Evolutionary conservation across 495 filamentous ascomycete genomes (phyloP).

Genomic region (Haplographium delicatum): DNA sequence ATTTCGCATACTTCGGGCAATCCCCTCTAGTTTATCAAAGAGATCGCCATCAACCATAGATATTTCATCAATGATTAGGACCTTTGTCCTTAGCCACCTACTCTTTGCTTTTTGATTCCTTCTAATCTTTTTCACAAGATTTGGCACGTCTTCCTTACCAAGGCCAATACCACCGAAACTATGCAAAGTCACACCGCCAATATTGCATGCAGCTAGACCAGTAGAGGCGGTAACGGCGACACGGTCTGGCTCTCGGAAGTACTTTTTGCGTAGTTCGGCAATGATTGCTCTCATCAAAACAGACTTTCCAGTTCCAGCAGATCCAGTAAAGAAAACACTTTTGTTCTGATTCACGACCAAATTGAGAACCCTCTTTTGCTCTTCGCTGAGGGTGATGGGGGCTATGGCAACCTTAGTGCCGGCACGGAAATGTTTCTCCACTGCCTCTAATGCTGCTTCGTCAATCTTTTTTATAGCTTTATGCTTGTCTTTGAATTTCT

Average conservation of each 20-base stretch:
- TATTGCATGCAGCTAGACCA: slow-evolving; percentile 92
- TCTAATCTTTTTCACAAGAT: slow-evolving; percentile 87
- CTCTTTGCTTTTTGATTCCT: slow-evolving; percentile 80
- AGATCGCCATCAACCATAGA: slow-evolving; percentile 98
- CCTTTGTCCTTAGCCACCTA: slow-evolving; percentile 82
- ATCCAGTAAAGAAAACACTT: slow-evolving; percentile 97
- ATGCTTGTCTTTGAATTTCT: slow-evolving; percentile 62
- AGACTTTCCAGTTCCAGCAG: slow-evolving; percentile 95
- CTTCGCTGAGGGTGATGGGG: slow-evolving; percentile 69
- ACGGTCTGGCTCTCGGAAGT: slow-evolving; percentile 65
- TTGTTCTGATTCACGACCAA: slow-evolving; percentile 69
- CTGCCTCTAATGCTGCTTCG: slow-evolving; percentile 30
- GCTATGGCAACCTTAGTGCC: slow-evolving; percentile 29
- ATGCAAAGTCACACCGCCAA: slow-evolving; percentile 91
- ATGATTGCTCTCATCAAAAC: slow-evolving; percentile 93
- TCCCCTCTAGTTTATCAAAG: slow-evolving; percentile 90
- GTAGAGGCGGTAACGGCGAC: slow-evolving; percentile 94
- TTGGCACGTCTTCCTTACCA: slow-evolving; percentile 78
- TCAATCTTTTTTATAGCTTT: slow-evolving; percentile 43
- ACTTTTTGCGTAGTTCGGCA: slow-evolving; percentile 67
- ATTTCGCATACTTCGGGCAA: slow-evolving; percentile 74
- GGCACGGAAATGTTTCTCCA: slow-evolving; percentile 29
- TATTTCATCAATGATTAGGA: slow-evolving; percentile 88
- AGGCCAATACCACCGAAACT: slow-evolving; percentile 94
- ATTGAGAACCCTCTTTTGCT: slow-evolving; percentile 78